Conservation (phyloP, 2,329 filamentous ascomycete species). For the Aspergillus sojae region DNA sequence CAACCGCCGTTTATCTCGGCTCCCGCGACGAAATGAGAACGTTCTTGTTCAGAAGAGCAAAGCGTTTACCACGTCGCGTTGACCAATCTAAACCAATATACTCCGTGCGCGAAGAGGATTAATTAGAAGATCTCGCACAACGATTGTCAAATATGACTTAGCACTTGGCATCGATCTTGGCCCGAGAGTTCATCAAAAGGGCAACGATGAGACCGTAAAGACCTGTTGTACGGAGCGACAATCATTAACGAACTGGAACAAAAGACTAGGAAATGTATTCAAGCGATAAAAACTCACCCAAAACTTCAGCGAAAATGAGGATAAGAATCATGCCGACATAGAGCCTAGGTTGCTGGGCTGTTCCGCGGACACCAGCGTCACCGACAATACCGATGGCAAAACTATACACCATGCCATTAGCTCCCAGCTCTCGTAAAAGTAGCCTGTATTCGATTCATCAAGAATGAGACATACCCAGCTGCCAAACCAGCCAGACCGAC, state of each 20-base stretch:
- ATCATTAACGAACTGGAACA: neutral
- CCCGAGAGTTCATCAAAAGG: slow-evolving; percentile 99
- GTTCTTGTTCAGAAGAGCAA: neutral
- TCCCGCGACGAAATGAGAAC: neutral
- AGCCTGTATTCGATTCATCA: neutral
- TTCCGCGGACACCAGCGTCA: slow-evolving; percentile 56
- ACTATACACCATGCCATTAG: slow-evolving; percentile 39
- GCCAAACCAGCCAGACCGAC: slow-evolving; percentile 83
- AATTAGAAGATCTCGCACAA: slow-evolving; percentile 11
- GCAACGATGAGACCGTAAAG: slow-evolving; percentile 99
- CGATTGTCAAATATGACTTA: slow-evolving; percentile 40
- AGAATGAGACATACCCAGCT: slow-evolving; percentile 57
- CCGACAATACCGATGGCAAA: slow-evolving; percentile 85
- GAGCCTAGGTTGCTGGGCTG: slow-evolving; percentile 60
- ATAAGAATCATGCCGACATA: slow-evolving; percentile 99
- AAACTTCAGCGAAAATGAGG: slow-evolving; percentile 98
- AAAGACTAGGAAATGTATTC: neutral
- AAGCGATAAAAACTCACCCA: slow-evolving; percentile 66
- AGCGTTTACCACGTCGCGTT: neutral
- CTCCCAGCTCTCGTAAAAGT: neutral
- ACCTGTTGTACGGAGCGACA: slow-evolving; percentile 58
- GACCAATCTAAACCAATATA: slow-evolving; percentile 1
- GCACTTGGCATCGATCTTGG: slow-evolving; percentile 63
- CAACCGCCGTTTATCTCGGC: neutral
- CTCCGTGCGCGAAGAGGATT: slow-evolving; percentile 11